Base-by-base conservation (phyloP, 2,329 filamentous ascomycete genomes). In the Aulographum hederae region DNA sequence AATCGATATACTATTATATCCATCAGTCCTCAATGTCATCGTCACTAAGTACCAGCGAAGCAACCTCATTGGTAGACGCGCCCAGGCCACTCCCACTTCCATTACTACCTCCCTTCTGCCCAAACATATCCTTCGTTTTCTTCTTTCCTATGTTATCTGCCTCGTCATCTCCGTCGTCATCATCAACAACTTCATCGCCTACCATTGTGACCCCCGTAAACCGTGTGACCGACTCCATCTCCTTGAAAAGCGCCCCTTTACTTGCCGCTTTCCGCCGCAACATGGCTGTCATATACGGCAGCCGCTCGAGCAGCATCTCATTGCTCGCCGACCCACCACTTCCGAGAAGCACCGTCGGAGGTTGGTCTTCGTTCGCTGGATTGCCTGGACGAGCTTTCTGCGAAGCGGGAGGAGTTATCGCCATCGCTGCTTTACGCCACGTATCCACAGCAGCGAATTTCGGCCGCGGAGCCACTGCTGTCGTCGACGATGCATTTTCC, bases 231-330 rank as follows among this genome's bases (percentile, higher is more conserved):
- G 67, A 74, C 34, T 77, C 71, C 6, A 85, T 60, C 14, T 76
- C 69, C 31, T 36, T 32, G 17, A 10, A 20, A 10, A 38, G 58
- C 61, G 2, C 66, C 52, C 16, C 58, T 47, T 41, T 37, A 34
- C 45, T 44, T 34, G 45, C 42, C 52, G 45, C 37, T 41, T 36
- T 16, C 21, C 8, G n/a, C 8, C 27, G 12, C 8, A 44, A 44
- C 14, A 94, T 79, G 31, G 69, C 65, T 2, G 74, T 64, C 61
- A 89, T 72, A 51, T 92, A 95, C 0, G 89, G 89, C 1, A 98
- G 63, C 6, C 82, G 73, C 40, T 95, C 81, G 16, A 94, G 67
- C 0, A 94, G 54, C 58, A 89, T 65, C 50, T 86, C 80, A 26
- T 65, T 65, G 21, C 73, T 73, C 3, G 75, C 72, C 3, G 74